These are phyloP conservation scores for Singerocomus inundabilis DNA, from an alignment of 1,284 basidiomycete genomes.

Conservation along the genomic window DNA sequence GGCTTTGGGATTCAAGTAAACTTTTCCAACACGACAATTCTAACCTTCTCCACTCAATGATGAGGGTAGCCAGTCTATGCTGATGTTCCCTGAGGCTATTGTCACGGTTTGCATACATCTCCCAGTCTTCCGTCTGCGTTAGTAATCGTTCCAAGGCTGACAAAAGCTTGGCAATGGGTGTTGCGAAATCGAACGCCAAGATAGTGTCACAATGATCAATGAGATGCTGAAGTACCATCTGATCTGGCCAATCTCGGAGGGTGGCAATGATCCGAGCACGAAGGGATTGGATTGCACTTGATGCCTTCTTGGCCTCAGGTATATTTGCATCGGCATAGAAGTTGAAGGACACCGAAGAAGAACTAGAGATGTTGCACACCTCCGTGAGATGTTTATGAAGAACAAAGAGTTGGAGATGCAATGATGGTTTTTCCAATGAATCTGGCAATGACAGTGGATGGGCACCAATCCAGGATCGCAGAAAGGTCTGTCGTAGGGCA, in stretches of 20 bases:
- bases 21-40: constrained; percentile 89
- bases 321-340: constrained; percentile 83
- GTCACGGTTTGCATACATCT: constrained; percentile 86
- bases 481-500: constrained; percentile 18
- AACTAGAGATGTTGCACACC: constrained; percentile 10
- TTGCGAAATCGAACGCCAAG: constrained; percentile 61
- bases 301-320: constrained; percentile 63
- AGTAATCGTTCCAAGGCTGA: constrained; percentile 86
- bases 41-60: constrained; percentile 89
- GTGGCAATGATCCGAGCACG: constrained; percentile 55
- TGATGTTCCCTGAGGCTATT: constrained; percentile 78
- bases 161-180: constrained; percentile 83
- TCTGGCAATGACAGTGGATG: constrained; percentile 20
- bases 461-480: constrained; percentile 23
- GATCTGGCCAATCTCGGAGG: constrained; percentile 90
- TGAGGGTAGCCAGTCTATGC: constrained; percentile 65
- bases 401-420: constrained; percentile 31
- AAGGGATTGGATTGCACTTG: constrained; percentile 52
- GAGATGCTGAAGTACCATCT: constrained; percentile 92
- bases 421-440: constrained; percentile 24
- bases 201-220: constrained; percentile 73
- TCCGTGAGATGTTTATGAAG: constrained; percentile 26
- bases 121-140: constrained; percentile 94
- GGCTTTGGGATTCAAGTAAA: constrained; percentile 74
- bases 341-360: constrained; percentile 46